Evolutionary conservation across 2,329 filamentous ascomycete genomes (phyloP).

Genomic region (Talaromyces sp.): DNA sequence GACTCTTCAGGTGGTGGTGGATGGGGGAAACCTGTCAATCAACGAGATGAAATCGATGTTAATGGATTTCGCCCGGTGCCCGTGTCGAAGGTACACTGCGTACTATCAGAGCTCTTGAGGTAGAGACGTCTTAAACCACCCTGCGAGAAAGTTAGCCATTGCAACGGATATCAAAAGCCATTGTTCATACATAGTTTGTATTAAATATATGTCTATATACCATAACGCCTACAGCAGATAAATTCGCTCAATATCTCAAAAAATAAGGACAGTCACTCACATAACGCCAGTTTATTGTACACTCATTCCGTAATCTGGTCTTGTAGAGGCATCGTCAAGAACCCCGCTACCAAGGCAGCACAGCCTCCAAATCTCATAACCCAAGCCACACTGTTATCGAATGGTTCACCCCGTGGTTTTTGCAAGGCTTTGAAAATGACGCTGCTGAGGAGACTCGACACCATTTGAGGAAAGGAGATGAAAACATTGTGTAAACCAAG

Average conservation of each 20-base stretch:
- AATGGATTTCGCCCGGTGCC: constrained; percentile 4
- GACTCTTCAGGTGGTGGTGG: constrained; percentile 16
- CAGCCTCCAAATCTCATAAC: constrained; percentile 80
- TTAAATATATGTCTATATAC: not conserved
- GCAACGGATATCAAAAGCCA: not conserved
- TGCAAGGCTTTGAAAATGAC: constrained; percentile 81
- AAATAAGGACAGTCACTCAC: not conserved
- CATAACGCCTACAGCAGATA: not conserved
- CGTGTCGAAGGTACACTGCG: not conserved
- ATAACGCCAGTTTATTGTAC: not conserved
- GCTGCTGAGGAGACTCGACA: constrained; percentile 81
- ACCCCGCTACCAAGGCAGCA: constrained; percentile 74
- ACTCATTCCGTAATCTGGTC: not conserved
- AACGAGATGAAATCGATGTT: not conserved
- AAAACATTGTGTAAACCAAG: constrained; percentile 95
- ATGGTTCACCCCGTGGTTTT: constrained; percentile 78
- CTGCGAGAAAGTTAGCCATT: not conserved
- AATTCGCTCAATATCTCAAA: not conserved
- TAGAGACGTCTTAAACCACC: not conserved
- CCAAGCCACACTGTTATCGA: constrained; percentile 82
- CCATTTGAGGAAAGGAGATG: constrained; percentile 87
- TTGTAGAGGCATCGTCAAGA: constrained; percentile 55
- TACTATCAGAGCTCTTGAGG: not conserved
- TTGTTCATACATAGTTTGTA: not conserved
- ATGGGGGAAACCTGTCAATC: constrained; percentile 15